Percentiles rank a stretch among this genome's conserved stretches.
Evolutionary conservation across 2,329 filamentous ascomycete genomes (phyloP).

Genomic region (Celoporthe dispersa): DNA sequence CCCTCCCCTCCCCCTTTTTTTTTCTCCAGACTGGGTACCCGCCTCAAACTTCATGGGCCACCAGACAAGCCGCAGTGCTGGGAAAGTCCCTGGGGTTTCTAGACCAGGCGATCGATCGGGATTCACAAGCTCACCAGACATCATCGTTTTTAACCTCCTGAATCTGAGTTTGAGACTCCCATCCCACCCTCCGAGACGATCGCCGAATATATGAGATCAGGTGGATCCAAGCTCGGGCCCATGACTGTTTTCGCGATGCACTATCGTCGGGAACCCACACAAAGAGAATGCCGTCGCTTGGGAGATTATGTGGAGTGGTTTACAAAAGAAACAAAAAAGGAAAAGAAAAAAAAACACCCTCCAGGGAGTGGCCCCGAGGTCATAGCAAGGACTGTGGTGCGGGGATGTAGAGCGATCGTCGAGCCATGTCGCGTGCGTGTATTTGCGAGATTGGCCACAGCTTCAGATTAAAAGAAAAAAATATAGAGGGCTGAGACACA

Average conservation of each 20-base stretch:
- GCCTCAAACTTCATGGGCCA: neutral
- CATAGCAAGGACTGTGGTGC: neutral
- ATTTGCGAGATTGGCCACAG: neutral
- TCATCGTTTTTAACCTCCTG: neutral
- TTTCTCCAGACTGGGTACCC: neutral
- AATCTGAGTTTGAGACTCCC: slow-evolving; percentile 1
- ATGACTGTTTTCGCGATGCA: neutral
- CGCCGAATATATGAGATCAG: neutral
- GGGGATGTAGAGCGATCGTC: neutral
- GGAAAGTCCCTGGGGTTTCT: neutral
- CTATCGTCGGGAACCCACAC: slow-evolving; percentile 2
- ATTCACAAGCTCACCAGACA: neutral
- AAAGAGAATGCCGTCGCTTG: neutral
- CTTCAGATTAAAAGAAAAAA: slow-evolving; percentile 17
- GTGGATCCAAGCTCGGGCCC: slow-evolving; percentile 8
- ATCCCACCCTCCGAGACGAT: neutral
- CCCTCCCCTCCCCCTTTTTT: neutral
- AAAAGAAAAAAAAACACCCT: too few relatives aligned
- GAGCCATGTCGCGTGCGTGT: neutral
- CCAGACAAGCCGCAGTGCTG: neutral
- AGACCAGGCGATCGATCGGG: neutral
- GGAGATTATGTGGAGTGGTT: neutral
- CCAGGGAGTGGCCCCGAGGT: neutral
- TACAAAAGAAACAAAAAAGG: neutral
- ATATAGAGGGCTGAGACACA: slow-evolving; percentile 23